These are phyloP conservation scores for Asterionellopsis glacialis DNA, from an alignment of 108 stramenopile species.

Conservation along the genomic window DNA sequence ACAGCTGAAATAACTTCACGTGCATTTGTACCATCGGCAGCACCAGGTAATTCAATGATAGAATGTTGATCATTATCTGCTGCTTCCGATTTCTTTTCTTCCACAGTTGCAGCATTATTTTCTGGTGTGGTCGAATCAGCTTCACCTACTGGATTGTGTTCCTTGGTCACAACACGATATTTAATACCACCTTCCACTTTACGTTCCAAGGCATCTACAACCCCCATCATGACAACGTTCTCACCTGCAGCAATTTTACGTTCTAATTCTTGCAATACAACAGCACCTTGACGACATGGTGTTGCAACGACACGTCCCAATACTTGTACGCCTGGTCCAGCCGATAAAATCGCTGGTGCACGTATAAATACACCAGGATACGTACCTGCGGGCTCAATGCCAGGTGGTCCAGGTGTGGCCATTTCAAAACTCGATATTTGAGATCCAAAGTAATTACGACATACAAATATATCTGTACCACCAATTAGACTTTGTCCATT, in stretches of 20 bases:
- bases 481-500: constrained; percentile 95
- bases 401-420: constrained; percentile 66
- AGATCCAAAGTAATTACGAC: constrained; percentile 97
- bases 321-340: constrained; percentile 66
- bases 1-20: constrained; percentile 93
- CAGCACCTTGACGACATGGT: constrained; percentile 84
- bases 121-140: not conserved
- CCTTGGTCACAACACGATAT: constrained; percentile 30
- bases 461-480: constrained; percentile 91
- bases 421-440: constrained; percentile 94
- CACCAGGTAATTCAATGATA: constrained; percentile 64
- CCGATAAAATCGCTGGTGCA: constrained; percentile 93
- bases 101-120: too few relatives aligned
- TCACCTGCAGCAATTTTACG: constrained; percentile 69
- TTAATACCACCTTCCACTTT: constrained; percentile 38
- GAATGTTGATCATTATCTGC: not conserved
- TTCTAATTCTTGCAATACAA: constrained; percentile 77
- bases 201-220: constrained; percentile 71
- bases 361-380: constrained; percentile 97
- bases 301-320: constrained; percentile 86
- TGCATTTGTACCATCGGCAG: constrained; percentile 78
- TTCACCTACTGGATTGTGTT: not conserved
- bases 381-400: constrained; percentile 11
- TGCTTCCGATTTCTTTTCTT: constrained; percentile 26
- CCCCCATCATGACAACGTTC: constrained; percentile 68